These are phyloP conservation scores for Xylaria sp. DNA, from an alignment of 2,329 filamentous ascomycete species.

Conservation along the genomic window DNA sequence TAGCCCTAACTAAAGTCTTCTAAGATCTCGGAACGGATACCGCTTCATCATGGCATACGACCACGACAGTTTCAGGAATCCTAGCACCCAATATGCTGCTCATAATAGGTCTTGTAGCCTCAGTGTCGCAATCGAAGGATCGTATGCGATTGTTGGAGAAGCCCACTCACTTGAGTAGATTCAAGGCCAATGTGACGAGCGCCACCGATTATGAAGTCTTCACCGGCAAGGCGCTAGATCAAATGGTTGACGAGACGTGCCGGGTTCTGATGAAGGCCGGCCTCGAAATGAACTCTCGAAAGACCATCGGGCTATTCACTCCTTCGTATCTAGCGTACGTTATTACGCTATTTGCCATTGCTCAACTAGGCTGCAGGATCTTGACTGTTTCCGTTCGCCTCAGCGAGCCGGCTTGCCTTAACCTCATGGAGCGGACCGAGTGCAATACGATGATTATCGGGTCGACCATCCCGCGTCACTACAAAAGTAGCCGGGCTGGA, in stretches of 20 bases:
- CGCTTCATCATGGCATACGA: neutral
- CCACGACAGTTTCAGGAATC: slow-evolving; percentile 1
- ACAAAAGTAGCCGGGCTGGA: slow-evolving; percentile 39
- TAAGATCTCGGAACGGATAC: slow-evolving; percentile 1
- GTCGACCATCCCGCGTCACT: slow-evolving; percentile 41
- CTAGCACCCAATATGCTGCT: neutral
- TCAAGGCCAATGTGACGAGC: slow-evolving; percentile 32
- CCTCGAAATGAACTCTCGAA: slow-evolving; percentile 38
- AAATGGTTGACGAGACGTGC: slow-evolving; percentile 47
- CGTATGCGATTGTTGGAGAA: neutral
- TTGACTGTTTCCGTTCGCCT: slow-evolving; percentile 52
- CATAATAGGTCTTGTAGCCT: neutral
- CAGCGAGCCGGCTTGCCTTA: slow-evolving; percentile 47
- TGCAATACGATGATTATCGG: slow-evolving; percentile 46
- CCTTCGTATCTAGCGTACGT: slow-evolving; percentile 50
- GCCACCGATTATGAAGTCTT: slow-evolving; percentile 47
- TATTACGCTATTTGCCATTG: slow-evolving; percentile 50
- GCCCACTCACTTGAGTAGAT: neutral
- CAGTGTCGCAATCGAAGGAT: neutral
- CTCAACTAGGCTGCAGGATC: slow-evolving; percentile 50
- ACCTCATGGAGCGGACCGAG: slow-evolving; percentile 45
- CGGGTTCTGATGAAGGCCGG: slow-evolving; percentile 41
- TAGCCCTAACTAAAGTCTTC: too few species aligned
- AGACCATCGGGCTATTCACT: slow-evolving; percentile 47
- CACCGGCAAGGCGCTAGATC: slow-evolving; percentile 47